Evolutionary conservation across 768 basidiomycete genomes (phyloP).

Genomic region (Calocybe cyanea): DNA sequence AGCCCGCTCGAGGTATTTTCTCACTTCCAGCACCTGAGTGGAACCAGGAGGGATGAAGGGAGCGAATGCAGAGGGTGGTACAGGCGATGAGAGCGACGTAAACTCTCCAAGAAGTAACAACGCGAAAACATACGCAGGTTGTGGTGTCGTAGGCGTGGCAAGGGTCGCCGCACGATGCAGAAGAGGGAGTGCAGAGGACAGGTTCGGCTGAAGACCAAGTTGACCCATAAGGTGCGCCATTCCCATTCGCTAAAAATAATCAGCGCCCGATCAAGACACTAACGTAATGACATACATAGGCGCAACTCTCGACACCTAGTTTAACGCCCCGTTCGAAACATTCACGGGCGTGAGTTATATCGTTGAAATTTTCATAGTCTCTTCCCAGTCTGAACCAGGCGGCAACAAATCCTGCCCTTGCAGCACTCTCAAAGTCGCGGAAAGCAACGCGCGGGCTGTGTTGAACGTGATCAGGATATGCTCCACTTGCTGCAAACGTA

Average conservation of each 20-base stretch:
- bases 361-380: constrained; percentile 88
- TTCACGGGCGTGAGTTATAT: constrained; percentile 67
- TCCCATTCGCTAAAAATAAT: constrained; percentile 68
- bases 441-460: constrained; percentile 80
- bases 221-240: constrained; percentile 93
- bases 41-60: constrained; percentile 52
- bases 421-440: constrained; percentile 83
- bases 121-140: constrained; percentile 88
- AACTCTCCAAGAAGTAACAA: constrained; percentile 85
- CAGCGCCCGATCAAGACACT: background rate
- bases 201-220: constrained; percentile 56
- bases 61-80: constrained; percentile 43
- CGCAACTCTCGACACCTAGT: constrained; percentile 70
- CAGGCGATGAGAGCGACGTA: constrained; percentile 53
- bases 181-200: constrained; percentile 59
- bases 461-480: constrained; percentile 58
- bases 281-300: constrained; percentile 55
- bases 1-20: constrained; percentile 75
- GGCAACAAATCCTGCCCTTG: constrained; percentile 67
- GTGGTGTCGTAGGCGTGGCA: constrained; percentile 71
- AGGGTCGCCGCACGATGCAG: constrained; percentile 76
- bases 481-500: constrained; percentile 67
- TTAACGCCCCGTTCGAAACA: constrained; percentile 85
- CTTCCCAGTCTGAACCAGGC: constrained; percentile 92
- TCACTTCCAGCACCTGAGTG: constrained; percentile 55